Conservation (phyloP, 129 eudicot species). For the Flaveria sonorensis region DNA sequence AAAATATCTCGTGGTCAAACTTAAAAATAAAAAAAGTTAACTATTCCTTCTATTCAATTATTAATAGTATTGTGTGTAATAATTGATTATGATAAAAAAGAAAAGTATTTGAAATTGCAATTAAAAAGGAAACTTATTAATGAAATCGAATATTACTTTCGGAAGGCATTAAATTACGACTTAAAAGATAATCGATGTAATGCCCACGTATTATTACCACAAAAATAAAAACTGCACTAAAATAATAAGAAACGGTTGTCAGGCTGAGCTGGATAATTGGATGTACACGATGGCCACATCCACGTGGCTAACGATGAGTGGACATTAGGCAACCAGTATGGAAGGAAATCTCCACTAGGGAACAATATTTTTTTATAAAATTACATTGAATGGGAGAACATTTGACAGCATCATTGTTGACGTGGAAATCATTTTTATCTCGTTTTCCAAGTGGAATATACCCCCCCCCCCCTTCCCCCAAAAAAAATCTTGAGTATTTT, state of each 20-base stretch:
- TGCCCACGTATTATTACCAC: no score
- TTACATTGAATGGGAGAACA: neutral
- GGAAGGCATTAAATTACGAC: no score
- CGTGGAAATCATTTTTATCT: slow-evolving; percentile 45
- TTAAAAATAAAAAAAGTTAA: no score
- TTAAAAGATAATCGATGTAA: no score
- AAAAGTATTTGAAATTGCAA: no score
- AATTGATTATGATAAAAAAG: no score
- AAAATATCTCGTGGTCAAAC: no score
- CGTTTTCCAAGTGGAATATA: slow-evolving; percentile 41
- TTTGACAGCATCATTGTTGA: slow-evolving; percentile 31
- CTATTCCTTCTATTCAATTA: no score
- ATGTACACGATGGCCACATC: slow-evolving; percentile 38
- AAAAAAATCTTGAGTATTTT: slow-evolving; percentile 30
- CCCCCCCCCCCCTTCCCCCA: neutral
- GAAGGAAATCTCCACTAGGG: slow-evolving; percentile 24
- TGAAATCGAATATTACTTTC: no score
- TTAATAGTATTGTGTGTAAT: no score
- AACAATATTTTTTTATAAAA: neutral
- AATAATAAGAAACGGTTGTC: slow-evolving; percentile 29
- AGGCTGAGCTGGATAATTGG: slow-evolving; percentile 37
- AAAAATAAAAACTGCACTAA: neutral
- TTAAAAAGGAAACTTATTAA: no score
- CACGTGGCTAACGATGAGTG: slow-evolving; percentile 30
- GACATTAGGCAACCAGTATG: slow-evolving; percentile 31